Base-by-base conservation (phyloP, 2,329 filamentous ascomycete species). In the Xylaria polymorpha region DNA sequence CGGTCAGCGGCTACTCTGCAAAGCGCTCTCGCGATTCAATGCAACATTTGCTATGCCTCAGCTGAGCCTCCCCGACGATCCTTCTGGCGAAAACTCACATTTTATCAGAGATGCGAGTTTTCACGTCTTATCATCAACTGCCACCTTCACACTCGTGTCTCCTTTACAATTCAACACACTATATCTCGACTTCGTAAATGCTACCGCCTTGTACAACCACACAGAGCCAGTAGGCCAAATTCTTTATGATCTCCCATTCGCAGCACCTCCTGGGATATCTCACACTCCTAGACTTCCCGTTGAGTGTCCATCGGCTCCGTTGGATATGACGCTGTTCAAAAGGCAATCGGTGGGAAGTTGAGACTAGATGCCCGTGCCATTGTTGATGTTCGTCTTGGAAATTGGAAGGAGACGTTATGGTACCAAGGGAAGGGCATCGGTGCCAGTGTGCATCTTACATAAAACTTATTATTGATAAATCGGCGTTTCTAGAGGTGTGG, bases 41-140 rank as follows among this genome's bases (percentile, higher is more conserved):
- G 81, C 97, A 61, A 91, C 91, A 1, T 81, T 97, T 22, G 86
- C 90, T 1, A 87, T 93, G 0, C 94, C 95, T 0, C 86, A 84
- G 20, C 81, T 97, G 50, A 83, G 83, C 1, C 80, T 88, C 1
- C 91, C 90, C 18, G 85, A 85, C 29, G 80, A 82, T 29, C 80
- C 83, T 15, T 80, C 81, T 12, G 81, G 84, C 46, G 81, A 83
- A 29, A 81, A 81, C 35, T 81, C 86, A 0, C 89, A 89, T 72
- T 98, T 98, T 79, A 94, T 99, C 74, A 88, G 91, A 77, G 90
- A 93, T 74, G 93, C 94, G 12, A 95, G 91, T 7, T 90, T 99
- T 80, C 94, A 98, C 81, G 81, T 98, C 61, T 86, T 96, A 71
- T 92, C 93, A 18, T 97, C 94, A 0, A 94, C 94, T 0, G 95